Percentiles rank a stretch among this genome's conserved stretches.
Conservation (phyloP, 257 asterid genomes). For the Ligustrum vulgare region DNA sequence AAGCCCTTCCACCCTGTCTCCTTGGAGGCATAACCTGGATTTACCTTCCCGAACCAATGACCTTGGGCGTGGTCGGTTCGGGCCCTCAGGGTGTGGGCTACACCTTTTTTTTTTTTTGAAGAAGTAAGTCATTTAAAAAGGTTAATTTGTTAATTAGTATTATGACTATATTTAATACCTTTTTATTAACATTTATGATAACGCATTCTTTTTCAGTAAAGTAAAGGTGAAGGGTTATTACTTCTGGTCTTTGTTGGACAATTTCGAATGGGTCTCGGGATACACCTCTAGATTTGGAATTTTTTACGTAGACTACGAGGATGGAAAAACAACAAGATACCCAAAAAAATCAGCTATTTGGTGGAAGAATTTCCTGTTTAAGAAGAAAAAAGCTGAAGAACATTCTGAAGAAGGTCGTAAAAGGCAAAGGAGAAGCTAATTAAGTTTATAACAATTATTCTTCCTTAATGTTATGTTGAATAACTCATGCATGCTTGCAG, state of each 20-base stretch:
- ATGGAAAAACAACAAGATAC: constrained; percentile 28
- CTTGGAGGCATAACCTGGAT: no score
- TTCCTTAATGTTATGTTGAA: background rate
- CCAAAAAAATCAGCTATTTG: constrained; percentile 48
- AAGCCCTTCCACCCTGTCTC: no score
- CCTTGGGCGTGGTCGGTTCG: no score
- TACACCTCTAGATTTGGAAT: constrained; percentile 42
- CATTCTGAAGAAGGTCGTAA: background rate
- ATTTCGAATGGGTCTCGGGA: constrained; percentile 49
- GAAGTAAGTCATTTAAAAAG: constrained; percentile 24
- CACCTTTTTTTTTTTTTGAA: no score
- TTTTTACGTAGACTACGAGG: constrained; percentile 32
- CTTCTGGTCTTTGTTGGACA: constrained; percentile 54
- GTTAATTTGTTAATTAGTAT: background rate
- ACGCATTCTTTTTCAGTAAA: constrained; percentile 31
- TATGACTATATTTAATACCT: no score
- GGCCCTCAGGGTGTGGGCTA: no score
- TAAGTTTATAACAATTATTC: background rate
- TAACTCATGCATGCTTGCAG: background rate
- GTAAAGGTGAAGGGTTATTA: constrained; percentile 50
- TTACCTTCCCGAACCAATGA: no score
- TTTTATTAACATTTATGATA: no score
- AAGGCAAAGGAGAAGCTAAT: background rate
- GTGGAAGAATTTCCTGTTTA: constrained; percentile 37
- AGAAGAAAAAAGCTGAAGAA: background rate